A percentile compares a stretch with the other conserved stretches of the same genome.
These are phyloP conservation scores for Kondoa malvinella DNA, from an alignment of 768 basidiomycete species.

Conservation along the genomic window DNA sequence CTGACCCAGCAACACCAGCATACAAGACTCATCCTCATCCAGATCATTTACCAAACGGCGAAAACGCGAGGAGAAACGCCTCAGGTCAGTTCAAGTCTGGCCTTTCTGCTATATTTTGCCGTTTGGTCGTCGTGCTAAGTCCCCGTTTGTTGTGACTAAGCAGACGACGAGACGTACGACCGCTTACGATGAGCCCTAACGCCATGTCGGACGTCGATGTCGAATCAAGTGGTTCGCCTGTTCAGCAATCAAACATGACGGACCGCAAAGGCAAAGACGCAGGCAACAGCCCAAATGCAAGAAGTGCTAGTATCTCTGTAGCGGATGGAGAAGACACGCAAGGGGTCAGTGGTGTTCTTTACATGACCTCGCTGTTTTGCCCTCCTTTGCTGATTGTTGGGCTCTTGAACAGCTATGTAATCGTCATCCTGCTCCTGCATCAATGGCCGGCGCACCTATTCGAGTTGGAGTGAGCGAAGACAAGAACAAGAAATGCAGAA, in stretches of 20 bases:
- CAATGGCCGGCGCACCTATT: slow-evolving; percentile 35
- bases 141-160: too few relatives aligned
- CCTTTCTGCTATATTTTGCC: too few relatives aligned
- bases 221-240: too few relatives aligned
- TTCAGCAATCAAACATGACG: neutral
- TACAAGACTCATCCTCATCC: too few relatives aligned
- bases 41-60: too few relatives aligned
- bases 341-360: neutral
- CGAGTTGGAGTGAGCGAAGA: slow-evolving; percentile 66
- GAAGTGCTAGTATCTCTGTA: slow-evolving; percentile 2
- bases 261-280: neutral
- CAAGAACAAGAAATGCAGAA: slow-evolving; percentile 54
- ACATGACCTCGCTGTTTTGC: neutral
- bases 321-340: slow-evolving; percentile 5
- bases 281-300: slow-evolving; percentile 1
- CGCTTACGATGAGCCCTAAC: neutral
- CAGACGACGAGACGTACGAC: too few relatives aligned
- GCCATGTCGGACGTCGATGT: too few relatives aligned
- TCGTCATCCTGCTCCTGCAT: neutral
- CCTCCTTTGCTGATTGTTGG: neutral
- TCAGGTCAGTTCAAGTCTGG: too few relatives aligned
- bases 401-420: slow-evolving; percentile 1
- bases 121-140: too few relatives aligned
- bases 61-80: too few relatives aligned
- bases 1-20: too few relatives aligned